Conservation (phyloP, 2,329 filamentous ascomycete species). For the Saccharata proteae region DNA sequence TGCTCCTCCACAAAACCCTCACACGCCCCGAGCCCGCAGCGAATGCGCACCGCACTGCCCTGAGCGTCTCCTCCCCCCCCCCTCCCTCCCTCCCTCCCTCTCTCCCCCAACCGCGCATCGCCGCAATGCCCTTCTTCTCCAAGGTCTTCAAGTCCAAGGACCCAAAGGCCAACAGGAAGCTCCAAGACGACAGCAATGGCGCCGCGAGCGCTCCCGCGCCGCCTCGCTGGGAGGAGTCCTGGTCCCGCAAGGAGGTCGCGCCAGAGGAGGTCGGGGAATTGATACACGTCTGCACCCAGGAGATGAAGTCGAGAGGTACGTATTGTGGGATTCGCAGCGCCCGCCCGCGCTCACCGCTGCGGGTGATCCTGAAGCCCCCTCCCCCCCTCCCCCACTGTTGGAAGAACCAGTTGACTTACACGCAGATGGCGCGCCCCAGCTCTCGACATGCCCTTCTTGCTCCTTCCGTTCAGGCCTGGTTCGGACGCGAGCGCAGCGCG, state of each 20-base stretch:
- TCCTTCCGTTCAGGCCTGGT: constrained; percentile 86
- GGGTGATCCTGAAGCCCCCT: constrained; percentile 3
- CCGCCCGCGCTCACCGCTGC: background rate
- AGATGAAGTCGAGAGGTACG: constrained; percentile 88
- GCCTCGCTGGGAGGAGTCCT: constrained; percentile 79
- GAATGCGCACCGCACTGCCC: too few species aligned
- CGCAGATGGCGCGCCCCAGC: constrained; percentile 46
- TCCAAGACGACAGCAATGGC: constrained; percentile 24
- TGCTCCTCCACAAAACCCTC: too few species aligned
- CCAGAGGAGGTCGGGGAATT: constrained; percentile 87
- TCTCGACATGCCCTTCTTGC: constrained; percentile 80
- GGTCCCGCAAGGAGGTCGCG: constrained; percentile 67
- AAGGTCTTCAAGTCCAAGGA: constrained; percentile 65
- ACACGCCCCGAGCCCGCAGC: too few species aligned
- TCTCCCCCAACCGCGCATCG: too few species aligned
- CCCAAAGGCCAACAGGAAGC: constrained; percentile 38
- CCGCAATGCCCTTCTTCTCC: constrained; percentile 45
- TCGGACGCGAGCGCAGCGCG: constrained; percentile 77
- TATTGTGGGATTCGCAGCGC: constrained; percentile 1
- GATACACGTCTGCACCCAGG: constrained; percentile 69
- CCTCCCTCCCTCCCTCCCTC: too few species aligned
- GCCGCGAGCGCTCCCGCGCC: constrained; percentile 42
- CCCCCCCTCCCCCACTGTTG: too few species aligned
- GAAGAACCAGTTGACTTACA: constrained; percentile 2
- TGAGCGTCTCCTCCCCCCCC: too few species aligned